Evolutionary conservation across 139 green algal genomes (phyloP), one percentile per base, ranked within the genome.

Genomic region (Chlorella sp.): DNA sequence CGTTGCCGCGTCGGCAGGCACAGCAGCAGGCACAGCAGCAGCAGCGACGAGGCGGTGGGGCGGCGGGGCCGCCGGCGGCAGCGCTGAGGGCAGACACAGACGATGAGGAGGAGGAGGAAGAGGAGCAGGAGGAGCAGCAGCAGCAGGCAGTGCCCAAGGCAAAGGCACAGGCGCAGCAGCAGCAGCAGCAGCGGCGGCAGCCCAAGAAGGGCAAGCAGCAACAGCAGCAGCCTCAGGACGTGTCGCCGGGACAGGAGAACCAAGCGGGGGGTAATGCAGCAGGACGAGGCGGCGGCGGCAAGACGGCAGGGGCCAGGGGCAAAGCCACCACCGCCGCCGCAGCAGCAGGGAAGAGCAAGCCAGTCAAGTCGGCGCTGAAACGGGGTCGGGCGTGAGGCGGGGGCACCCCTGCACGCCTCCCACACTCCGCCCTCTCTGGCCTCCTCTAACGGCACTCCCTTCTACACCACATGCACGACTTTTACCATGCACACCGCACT

Each of bases 171-270:
- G 78, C 53, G n/a, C 40, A 48, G 81, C 53, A 48, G 53, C 81
- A 34, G n/a, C 57, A n/a, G 40, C 60, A 86, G 69, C 85, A 81
- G 71, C 37, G 64, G 26, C 21, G 69, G 9, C 77, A 53, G 77
- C 77, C 48, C 48, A 57, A 57, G 48, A 57, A 79, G 36, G 21
- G 48, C 83, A 36, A 9, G 7, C 60, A 78, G 53, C 53, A 78
- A 40, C 15, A 88, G 83, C 83, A 66, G 84, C 39, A 68, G 68
- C 30, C n/a, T 60, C 53, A 66, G 7, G 37, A 48, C 39, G 39
- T n/a, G 19, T 81, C 68, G 5, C 85, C 71, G 15, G 42, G n/a
- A 3, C 85, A 89, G 34, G 85, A 89, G 48, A 89, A 89, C 32
- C 48, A 71, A 3, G 85, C 66, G 28, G 66, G 39, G 12, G 34